Base-by-base conservation (phyloP, 176 grass and related monocot genomes). In the Rhynchospora tenuis region DNA sequence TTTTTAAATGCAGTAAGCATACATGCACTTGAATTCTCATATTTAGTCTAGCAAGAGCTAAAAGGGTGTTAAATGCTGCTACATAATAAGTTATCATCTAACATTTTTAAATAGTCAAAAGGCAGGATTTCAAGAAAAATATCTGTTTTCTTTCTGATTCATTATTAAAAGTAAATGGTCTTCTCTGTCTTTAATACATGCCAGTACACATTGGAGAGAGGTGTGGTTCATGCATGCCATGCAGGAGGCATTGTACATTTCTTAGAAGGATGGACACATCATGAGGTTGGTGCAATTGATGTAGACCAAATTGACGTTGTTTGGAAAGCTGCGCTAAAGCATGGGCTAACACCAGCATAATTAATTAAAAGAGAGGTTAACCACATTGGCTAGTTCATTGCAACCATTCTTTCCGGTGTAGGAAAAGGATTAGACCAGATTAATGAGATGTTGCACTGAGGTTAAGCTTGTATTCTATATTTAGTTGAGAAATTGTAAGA, bases 211-310 rank as follows among this genome's bases (percentile, higher is more conserved):
- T 84, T 95, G 91, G 93, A 84, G 56, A 75, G 96, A n/a, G 92
- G 92, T 0, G 93, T 95, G 61, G 93, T 98, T 85, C 96, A 98
- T 78, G 96, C 96, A n/a, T 98, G 96, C 84, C 96, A 98, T 80
- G 93, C 96, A 26, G 96, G 96, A 75, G 96, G 96, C n/a, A 86
- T 95, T 14, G 93, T 98, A 63, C 96, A 98, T 79, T 87, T 83
- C 91, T 84, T 98, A 27, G 96, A 95, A 46, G 93, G 96, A 14
- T 98, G 96, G 93, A 86, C 82, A 11, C 96, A 98, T 81, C 96
- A 98, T 81, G 96, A 98, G 89, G 93, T 98, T 3, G 96, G 96
- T 67, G 91, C 96, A 31, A 90, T 98, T 81, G 89, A 95, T 61
- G 86, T 98, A 1, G 93, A 98, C 38, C 75, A 73, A 62, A 98